Conservation (phyloP, 495 filamentous ascomycete species). For the Elaphomyces granulatus region DNA sequence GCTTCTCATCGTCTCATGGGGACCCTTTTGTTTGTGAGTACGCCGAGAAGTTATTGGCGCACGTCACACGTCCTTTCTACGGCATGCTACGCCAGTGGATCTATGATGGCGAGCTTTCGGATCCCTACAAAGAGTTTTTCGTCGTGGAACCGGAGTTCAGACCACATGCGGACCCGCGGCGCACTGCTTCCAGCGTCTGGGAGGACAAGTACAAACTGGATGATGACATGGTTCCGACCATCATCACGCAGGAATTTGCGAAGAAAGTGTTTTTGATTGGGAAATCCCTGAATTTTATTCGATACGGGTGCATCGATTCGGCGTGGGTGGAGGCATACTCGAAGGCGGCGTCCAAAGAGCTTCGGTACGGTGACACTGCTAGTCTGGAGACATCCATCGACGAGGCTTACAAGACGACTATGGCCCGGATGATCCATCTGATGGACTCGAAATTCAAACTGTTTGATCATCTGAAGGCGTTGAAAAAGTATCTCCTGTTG, state of each 20-base stretch:
- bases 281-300: constrained; percentile 96
- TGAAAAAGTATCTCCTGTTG: constrained; percentile 89
- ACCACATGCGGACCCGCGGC: constrained; percentile 35
- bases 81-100: constrained; percentile 95
- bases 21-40: constrained; percentile 90
- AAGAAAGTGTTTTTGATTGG: constrained; percentile 94
- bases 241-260: constrained; percentile 82
- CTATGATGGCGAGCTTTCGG: constrained; percentile 92
- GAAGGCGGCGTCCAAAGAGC: constrained; percentile 82
- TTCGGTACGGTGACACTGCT: constrained; percentile 87
- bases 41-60: constrained; percentile 80
- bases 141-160: constrained; percentile 57
- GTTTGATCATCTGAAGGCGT: constrained; percentile 78
- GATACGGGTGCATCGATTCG: constrained; percentile 83
- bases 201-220: constrained; percentile 91
- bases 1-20: constrained; percentile 83
- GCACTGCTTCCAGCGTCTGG: constrained; percentile 84
- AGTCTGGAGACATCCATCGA: constrained; percentile 86
- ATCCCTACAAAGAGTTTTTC: constrained; percentile 94
- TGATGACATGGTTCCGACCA: constrained; percentile 75
- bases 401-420: constrained; percentile 92
- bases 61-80: constrained; percentile 93
- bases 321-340: constrained; percentile 95
- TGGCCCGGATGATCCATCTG: constrained; percentile 85
- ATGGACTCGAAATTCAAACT: constrained; percentile 91